Evolutionary conservation across 495 filamentous ascomycete genomes (phyloP), one percentile per base, ranked within the genome.

Genomic region (Neurospora cerealis): DNA sequence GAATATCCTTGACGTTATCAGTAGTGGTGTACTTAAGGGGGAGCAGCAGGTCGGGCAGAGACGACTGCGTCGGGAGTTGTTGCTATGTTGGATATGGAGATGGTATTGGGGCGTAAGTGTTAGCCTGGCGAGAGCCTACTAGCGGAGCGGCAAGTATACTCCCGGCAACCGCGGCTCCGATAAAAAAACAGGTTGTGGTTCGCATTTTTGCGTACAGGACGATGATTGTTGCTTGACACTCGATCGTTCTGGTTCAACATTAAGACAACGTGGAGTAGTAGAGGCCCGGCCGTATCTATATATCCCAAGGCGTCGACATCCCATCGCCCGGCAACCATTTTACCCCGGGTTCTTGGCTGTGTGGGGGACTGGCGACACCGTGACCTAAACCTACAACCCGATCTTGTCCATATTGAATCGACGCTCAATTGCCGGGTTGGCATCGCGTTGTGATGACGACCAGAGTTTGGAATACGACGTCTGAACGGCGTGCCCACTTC

Each of bases 21-120:
- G 78, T 80, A 10, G 81, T 81, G 60, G 81, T 84, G 75, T 83
- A 84, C 37, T 80, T 79, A n/a, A 87, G 82, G 17, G 85, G 83
- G 11, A 85, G 79, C 80, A 86, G 87, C 0, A 86, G 86, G 73
- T 86, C 86, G 8, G 86, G 86, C 5, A 87, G 76, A 5, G 84
- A 83, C 37, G 82, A 80, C 71, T 83, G 83, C 11, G 75, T 73
- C 0, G 84, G 82, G 19, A 84, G 80, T 54, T 83, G 79, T 44
- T 83, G 76, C 74, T 76, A 85, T 2, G 81, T 83, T 36, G 83
- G 83, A 70, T 78, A 83, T 5, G 83, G 79, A n/a, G 81, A 81
- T 10, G 83, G 83, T 32, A 83, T 70, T 7, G 83, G 70, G 1
- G 83, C 72, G 70, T 81, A 84, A 54, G 34, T 71, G 36, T 69